Base-by-base conservation (phyloP, 2,329 filamentous ascomycete genomes). In the Alternaria angustiovoidea region DNA sequence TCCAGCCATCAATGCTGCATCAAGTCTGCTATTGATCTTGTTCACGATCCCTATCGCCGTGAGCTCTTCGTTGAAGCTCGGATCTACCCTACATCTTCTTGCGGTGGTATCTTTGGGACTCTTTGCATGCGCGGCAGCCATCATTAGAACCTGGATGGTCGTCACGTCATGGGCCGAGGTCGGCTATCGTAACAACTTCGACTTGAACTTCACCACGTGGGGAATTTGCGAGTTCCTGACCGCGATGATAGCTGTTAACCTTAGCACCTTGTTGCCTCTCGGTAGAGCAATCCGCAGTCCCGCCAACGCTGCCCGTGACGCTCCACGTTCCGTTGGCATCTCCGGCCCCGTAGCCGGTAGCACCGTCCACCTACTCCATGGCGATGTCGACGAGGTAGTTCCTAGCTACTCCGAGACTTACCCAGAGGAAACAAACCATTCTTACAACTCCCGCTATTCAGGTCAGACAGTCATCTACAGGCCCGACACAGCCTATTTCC, bases 111-210 rank as follows among this genome's bases (percentile, higher is more conserved):
- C 80, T 2, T 75, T 80, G 1, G 72, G 81, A 12, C 76, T 77
- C 59, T 72, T 82, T 28, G 78, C 79, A 6, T 81, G 78, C 46
- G 74, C 72, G 3, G 76, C 78, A 30, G 76, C 80, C 7, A 78
- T 81, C 26, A 66, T 79, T 18, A 81, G 81, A 57, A 56, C 61
- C 22, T 34, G 55, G 38, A 52, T 61, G 54, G 53, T 65, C 28
- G 59, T 61, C 51, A 42, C 58, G 36, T 41, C 51, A 28, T 66
- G 56, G 60, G 51, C 51, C 39, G 46, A 41, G 7, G 36, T 38
- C 32, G 59, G 26, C 42, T 51, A 34, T 30, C 48, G 22, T 26
- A 59, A 46, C 42, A 52, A 60, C 58, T 59, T 56, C 57, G 30
- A 47, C 18, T 30, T 52, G 30, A 46, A 49, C 34, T 57, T 46